A percentile compares a stretch with the other conserved stretches of the same genome.
These are phyloP conservation scores for Salix viminalis DNA, from an alignment of 345 rosid species.

Conservation along the genomic window DNA sequence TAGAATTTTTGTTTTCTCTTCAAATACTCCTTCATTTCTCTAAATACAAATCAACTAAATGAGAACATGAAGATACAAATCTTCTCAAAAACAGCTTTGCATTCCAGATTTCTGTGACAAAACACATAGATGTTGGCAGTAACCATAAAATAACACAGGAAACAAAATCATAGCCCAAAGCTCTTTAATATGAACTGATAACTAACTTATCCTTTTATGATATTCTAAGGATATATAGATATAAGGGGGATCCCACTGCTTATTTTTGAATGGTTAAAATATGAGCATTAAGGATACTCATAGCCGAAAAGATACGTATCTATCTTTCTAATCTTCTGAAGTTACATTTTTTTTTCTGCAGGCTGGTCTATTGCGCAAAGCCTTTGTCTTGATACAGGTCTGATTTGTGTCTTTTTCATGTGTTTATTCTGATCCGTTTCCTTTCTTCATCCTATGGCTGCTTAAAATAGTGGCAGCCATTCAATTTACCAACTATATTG, in stretches of 20 bases:
- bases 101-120: not conserved
- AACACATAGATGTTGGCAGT: not conserved
- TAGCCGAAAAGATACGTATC: not conserved
- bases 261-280: no score
- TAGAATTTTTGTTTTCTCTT: not conserved
- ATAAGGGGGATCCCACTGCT: not conserved
- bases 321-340: conserved; percentile 7
- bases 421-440: not conserved
- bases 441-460: not conserved
- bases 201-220: no score
- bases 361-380: conserved; percentile 82
- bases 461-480: not conserved
- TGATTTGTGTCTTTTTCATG: conserved; percentile 6
- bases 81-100: not conserved
- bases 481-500: not conserved
- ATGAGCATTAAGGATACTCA: not conserved
- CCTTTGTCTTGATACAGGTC: conserved; percentile 92
- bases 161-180: not conserved
- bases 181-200: not conserved
- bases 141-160: not conserved
- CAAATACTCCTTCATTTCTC: not conserved
- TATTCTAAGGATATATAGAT: not conserved
- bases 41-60: not conserved
- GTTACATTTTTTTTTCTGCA: conserved; percentile 29
- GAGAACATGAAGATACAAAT: not conserved